Base-by-base conservation (phyloP, 2,329 filamentous ascomycete species). In the Cladophialophora exuberans region DNA sequence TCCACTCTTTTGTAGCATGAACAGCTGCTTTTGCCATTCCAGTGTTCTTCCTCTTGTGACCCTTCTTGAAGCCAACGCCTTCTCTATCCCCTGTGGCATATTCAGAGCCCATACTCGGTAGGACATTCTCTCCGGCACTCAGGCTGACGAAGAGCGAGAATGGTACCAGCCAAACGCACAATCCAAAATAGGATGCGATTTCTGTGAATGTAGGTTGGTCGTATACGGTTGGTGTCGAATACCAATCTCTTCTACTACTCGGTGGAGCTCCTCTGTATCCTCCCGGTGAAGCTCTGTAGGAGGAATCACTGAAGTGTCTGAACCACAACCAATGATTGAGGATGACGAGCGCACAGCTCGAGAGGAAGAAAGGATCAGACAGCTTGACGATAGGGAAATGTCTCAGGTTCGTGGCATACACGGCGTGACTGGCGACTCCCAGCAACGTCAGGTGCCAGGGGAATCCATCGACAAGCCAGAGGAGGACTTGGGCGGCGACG, bases 311-410 rank as follows among this genome's bases (percentile, higher is more conserved):
- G 73, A 99, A 99, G 74, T 97, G 87, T 53, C 83, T 84, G 79
- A 99, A 97, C 93, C 94, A 99, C 46, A 96, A 79, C 74, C 90
- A 97, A 72, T 99, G 94, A 72, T 99, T 96, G 30, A 88, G 66
- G 1, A 96, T 79, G 9, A 99, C 94, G 28, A 97, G 81, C 2
- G 84, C 85, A 67, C 92, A 97, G 0, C 91, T 96, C 1, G 85
- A 67, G 15, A 97, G 67, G 70, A 99, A 97, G 7, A 97, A 72
- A 1, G 93, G 92, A 66, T 97, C 91, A 0, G 86, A 86, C 23
- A 97, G 77, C 73, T 89, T 92, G 59, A 99, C 94, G 53, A 91
- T 80, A 1, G 85, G 85, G 63, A 88, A 88, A 35, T 82, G 79
- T 7, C 84, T 77, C 72, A 99, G 86, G 70, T 99, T 99, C 63